Base-by-base conservation (phyloP, 805 yeast species). In the Monosporozyma aquatica region DNA sequence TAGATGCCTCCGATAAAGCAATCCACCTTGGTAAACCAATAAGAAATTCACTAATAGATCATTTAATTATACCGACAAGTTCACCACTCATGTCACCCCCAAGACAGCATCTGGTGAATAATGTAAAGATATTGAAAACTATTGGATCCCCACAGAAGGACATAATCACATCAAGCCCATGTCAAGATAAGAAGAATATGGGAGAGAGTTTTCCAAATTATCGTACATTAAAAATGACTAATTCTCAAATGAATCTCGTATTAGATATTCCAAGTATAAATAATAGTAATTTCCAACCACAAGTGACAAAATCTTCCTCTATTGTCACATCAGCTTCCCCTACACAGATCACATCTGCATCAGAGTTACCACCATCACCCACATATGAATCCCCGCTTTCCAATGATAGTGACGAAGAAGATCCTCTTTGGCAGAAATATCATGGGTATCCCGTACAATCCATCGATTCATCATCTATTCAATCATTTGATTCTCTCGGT, bases 401-500 rank as follows among this genome's bases (percentile, higher is more conserved):
- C 11, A 18, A 14, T 18, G 17, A 18, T 3, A 18, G 7, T 32
- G 24, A 18, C 5, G 22, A 5, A 10, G 22, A 32, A 7, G 7
- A 32, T 17, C 22, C 10, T 8, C 10, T 32, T 6, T 32, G 33
- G 33, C 18, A 29, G 15, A 29, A 13, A 9, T 8, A 13, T 29
- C 13, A 13, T 9, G 21, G 10, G 17, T 29, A 17, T 25, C 54
- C 54, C 10, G 42, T 46, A 14, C 59, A 56, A 40, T 48, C 43
- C 24, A 45, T 50, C 14, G 57, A 51, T 37, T 40, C 54, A 14
- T 25, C 49, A 20, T 54, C 59, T 17, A 23, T 50, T 9, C 43
- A 43, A 14, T 51, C 55, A 2, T 44, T 38, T 17, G 50, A 47
- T 15, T 54, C 58, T 1, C 23, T 9, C 18, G 35, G 35, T 17